Percentiles rank a stretch among this genome's conserved stretches.
phyloP scores from a whole-genome alignment of 257 asterid genomes.

The Forsythia viridissima region DNA sequence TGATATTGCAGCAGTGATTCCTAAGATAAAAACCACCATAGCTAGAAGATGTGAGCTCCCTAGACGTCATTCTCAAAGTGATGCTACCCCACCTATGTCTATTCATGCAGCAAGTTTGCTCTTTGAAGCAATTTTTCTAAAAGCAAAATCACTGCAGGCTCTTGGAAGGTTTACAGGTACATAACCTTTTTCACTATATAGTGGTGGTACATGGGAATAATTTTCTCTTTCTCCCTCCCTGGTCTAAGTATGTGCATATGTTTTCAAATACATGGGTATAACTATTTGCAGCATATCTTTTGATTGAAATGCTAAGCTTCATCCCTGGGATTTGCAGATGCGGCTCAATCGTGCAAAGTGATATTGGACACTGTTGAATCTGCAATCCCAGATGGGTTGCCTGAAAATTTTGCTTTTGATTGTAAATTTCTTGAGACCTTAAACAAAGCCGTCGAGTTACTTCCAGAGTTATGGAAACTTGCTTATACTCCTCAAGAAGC shows the following conservation, averaged over 20 bases:
- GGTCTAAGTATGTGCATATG: not conserved
- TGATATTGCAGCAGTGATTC: slow-evolving; percentile 72
- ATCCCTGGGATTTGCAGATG: slow-evolving; percentile 52
- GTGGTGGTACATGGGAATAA: slow-evolving; percentile 1
- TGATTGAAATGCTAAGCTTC: not conserved
- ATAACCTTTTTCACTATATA: slow-evolving; percentile 13
- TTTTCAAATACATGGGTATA: not conserved
- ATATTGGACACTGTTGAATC: slow-evolving; percentile 82
- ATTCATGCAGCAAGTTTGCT: slow-evolving; percentile 93
- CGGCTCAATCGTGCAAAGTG: slow-evolving; percentile 79
- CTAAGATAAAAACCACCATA: slow-evolving; percentile 62
- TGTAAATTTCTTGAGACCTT: slow-evolving; percentile 68
- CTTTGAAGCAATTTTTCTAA: slow-evolving; percentile 82
- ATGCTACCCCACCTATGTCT: slow-evolving; percentile 67
- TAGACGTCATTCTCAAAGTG: slow-evolving; percentile 76
- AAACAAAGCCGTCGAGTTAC: slow-evolving; percentile 79
- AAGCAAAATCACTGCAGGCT: slow-evolving; percentile 80
- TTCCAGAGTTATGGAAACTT: slow-evolving; percentile 78
- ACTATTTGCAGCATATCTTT: not conserved
- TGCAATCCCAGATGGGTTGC: slow-evolving; percentile 70
- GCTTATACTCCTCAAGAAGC: slow-evolving; percentile 66
- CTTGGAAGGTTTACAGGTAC: slow-evolving; percentile 84
- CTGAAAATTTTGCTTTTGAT: slow-evolving; percentile 59
- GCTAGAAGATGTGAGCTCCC: slow-evolving; percentile 58
- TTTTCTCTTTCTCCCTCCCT: not conserved